Evolutionary conservation across 1,139 yeast species (phyloP), one percentile per base, ranked within the genome.

Genomic region (Blastobotrys serpentis): DNA sequence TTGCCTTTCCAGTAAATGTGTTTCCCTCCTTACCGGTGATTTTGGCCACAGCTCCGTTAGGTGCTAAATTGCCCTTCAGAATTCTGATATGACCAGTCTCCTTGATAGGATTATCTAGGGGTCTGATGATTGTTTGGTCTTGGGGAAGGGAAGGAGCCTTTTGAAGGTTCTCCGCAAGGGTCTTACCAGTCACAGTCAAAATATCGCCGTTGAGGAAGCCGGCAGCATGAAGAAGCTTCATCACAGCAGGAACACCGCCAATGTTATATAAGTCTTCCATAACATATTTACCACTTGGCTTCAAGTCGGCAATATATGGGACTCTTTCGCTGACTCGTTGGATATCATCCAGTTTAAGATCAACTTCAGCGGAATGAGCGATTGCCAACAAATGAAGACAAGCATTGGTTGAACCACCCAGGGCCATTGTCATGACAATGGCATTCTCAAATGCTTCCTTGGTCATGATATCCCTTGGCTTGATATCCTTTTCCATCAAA

Each of bases 1-100:
- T 78, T 25, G 96, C 95, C 49, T 71, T 74, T 68, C 96, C 96
- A 67, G 82, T 82, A 75, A 87, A 87, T 65, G 81, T 82, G 52
- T 92, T 84, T 63, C 96, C 96, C 73, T 87, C 96, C 70, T 87
- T 87, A 71, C 96, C 96, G 46, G 96, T 88, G 63, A 88, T 88
- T 72, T 88, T 88, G 64, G 90, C 96, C 53, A 88, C 95, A 30
- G 95, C 78, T 62, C 95, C 94, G 52, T 88, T 94, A 60, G 96
- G 96, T 22, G 96, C 96, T 60, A 88, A 75, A 44, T 90, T 73
- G 55, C 96, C 96, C 65, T 81, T 83, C 58, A 88, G 75, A 62
- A 88, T 84, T 71, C 87, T 95, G 65, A 88, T 77, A 66, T 88
- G 96, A 52, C 96, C 96, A 57, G 73, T 81, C 52, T 82, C 69